These are phyloP conservation scores for Melampsora medusae DNA, from an alignment of 1,284 basidiomycete genomes.

Conservation along the genomic window DNA sequence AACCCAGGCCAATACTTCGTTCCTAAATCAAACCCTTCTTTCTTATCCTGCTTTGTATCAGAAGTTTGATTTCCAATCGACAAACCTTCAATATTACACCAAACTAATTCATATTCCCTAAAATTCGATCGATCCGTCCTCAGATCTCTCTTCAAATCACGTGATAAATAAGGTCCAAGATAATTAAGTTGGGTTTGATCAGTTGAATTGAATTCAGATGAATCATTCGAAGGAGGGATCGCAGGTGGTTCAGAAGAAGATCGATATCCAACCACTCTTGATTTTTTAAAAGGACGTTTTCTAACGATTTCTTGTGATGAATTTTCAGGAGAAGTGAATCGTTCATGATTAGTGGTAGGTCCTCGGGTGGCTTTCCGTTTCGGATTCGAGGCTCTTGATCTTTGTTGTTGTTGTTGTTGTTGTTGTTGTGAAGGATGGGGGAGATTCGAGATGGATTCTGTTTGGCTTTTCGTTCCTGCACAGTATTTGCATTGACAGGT, in stretches of 20 bases:
- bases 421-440: constrained; percentile 54
- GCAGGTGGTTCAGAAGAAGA: constrained; percentile 1
- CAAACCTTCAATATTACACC: constrained; percentile 23
- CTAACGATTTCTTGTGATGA: neutral
- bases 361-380: neutral
- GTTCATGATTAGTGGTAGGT: neutral
- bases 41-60: neutral
- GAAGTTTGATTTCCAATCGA: neutral
- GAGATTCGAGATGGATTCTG: constrained; percentile 65
- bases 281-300: neutral
- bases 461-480: constrained; percentile 64
- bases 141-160: constrained; percentile 22
- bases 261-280: neutral
- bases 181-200: constrained; percentile 7
- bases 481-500: constrained; percentile 77
- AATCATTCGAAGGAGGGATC: constrained; percentile 1
- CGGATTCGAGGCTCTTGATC: neutral
- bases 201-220: constrained; percentile 1
- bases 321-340: neutral
- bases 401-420: neutral
- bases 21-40: constrained; percentile 15
- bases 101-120: constrained; percentile 32
- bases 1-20: constrained; percentile 37
- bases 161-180: constrained; percentile 27
- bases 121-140: constrained; percentile 30